Conservation (phyloP, 2,329 filamentous ascomycete species). For the Aureobasidium sp. region DNA sequence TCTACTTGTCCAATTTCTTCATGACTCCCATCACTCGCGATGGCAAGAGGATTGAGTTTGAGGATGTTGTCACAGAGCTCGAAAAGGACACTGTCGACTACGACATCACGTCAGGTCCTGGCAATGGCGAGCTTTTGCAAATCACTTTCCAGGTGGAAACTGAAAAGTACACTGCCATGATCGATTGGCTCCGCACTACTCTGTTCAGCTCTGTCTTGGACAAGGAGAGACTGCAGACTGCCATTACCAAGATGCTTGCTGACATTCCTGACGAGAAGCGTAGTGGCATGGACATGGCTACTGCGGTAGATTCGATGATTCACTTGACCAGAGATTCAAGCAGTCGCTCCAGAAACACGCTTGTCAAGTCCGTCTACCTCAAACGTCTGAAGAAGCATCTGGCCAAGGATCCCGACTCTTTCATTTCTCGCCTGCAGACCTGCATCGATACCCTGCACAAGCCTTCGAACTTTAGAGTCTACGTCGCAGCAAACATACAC, state of each 20-base stretch:
- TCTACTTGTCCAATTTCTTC: conserved; percentile 92
- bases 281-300: conserved; percentile 62
- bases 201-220: conserved; percentile 90
- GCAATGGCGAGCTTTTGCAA: conserved; percentile 73
- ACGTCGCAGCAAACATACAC: conserved; percentile 74
- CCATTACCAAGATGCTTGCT: conserved; percentile 73
- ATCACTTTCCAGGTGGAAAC: conserved; percentile 81
- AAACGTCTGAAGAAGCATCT: conserved; percentile 78
- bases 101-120: conserved; percentile 60
- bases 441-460: conserved; percentile 71
- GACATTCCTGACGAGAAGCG: conserved; percentile 91
- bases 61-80: conserved; percentile 83
- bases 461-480: conserved; percentile 75
- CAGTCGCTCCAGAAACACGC: conserved; percentile 67
- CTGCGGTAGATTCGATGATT: conserved; percentile 63
- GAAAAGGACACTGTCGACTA: conserved; percentile 90
- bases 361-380: conserved; percentile 82
- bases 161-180: conserved; percentile 74
- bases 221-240: conserved; percentile 53
- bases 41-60: conserved; percentile 74
- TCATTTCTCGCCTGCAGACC: conserved; percentile 67
- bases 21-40: conserved; percentile 76
- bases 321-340: conserved; percentile 73
- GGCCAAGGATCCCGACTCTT: conserved; percentile 64
- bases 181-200: conserved; percentile 77